Evolutionary conservation across 305 asterid genomes (phyloP).

Genomic region (Fraxinus ornus): DNA sequence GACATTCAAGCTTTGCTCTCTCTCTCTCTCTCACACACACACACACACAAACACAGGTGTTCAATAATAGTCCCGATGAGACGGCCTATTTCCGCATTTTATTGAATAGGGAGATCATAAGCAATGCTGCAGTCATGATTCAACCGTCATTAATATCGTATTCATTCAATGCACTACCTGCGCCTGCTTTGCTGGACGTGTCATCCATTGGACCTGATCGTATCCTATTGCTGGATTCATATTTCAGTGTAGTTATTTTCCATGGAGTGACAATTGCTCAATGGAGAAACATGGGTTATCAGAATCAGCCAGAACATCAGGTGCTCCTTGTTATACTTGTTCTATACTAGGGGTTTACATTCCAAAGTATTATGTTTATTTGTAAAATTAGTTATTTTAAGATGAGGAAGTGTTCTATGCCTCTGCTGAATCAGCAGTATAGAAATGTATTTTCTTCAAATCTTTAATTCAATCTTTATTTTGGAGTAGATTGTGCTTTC

Average conservation of each 20-base stretch:
- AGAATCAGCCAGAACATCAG: slow-evolving; percentile 83
- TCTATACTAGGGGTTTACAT: not conserved
- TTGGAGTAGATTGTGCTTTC: not conserved
- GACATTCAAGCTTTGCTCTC: not conserved
- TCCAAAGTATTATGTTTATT: not conserved
- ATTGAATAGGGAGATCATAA: slow-evolving; percentile 85
- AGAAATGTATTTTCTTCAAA: not conserved
- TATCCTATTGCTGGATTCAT: slow-evolving; percentile 87
- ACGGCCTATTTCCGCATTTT: slow-evolving; percentile 96
- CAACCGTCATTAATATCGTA: slow-evolving; percentile 88
- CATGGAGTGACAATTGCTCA: slow-evolving; percentile 98
- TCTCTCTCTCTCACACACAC: not conserved
- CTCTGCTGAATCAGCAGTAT: not conserved
- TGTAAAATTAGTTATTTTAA: slow-evolving; percentile 1
- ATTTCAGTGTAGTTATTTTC: slow-evolving; percentile 89
- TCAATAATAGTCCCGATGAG: slow-evolving; percentile 97
- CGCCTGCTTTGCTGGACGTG: slow-evolving; percentile 90
- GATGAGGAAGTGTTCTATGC: not conserved
- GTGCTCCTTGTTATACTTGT: slow-evolving; percentile 32
- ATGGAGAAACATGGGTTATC: slow-evolving; percentile 98
- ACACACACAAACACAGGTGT: slow-evolving; percentile 47
- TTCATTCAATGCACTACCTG: slow-evolving; percentile 81
- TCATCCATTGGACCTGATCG: slow-evolving; percentile 90
- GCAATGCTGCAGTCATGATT: slow-evolving; percentile 97
- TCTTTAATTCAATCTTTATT: not conserved